Percentiles rank a stretch among this genome's conserved stretches.
These are phyloP conservation scores for Fusarium euwallaceae DNA, from an alignment of 2,329 filamentous ascomycete genomes.

Conservation along the genomic window DNA sequence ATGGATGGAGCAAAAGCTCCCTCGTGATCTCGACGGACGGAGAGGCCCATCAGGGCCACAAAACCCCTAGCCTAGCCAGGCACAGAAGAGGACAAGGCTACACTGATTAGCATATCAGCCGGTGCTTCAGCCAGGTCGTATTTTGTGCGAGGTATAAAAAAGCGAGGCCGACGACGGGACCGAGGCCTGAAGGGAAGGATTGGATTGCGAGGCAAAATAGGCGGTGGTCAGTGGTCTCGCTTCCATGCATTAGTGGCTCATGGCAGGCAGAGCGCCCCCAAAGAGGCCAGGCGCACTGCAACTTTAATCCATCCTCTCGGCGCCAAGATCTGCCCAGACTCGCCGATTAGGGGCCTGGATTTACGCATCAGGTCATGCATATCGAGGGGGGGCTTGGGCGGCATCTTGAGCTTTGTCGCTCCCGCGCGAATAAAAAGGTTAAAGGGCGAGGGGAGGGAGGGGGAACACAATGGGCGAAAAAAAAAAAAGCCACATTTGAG, in stretches of 20 bases:
- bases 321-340: conserved; percentile 38
- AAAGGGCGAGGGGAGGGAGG: background rate
- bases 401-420: background rate
- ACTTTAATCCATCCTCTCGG: conserved; percentile 39
- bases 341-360: conserved; percentile 33
- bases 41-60: background rate
- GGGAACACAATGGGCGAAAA: background rate
- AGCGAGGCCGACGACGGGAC: background rate
- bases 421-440: background rate
- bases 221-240: conserved; percentile 38
- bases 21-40: background rate
- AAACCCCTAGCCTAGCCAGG: background rate
- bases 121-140: conserved; percentile 10
- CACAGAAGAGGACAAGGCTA: background rate
- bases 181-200: background rate
- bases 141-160: conserved; percentile 1
- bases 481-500: background rate
- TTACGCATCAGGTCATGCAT: conserved; percentile 29
- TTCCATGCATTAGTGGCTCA: conserved; percentile 41
- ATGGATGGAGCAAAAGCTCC: background rate
- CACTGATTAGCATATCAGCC: conserved; percentile 17
- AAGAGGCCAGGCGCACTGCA: conserved; percentile 36
- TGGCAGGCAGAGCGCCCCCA: conserved; percentile 12
- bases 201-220: conserved; percentile 20
- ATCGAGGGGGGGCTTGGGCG: conserved; percentile 19